Base-by-base conservation (phyloP, 1,139 yeast genomes). In the Lodderomyces beijingensis region DNA sequence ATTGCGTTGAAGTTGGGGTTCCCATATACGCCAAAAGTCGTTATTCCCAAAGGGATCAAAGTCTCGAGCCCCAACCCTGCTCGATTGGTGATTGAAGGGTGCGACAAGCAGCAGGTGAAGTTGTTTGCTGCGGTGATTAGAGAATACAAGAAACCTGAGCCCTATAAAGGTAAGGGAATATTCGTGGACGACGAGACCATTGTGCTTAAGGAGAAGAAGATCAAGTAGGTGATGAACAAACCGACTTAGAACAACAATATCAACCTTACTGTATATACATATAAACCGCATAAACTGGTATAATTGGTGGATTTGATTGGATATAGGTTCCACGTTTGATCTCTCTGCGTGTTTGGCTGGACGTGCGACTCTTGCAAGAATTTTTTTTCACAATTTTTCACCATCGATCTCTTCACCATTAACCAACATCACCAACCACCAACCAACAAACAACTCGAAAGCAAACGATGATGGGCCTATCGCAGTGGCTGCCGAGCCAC, bases 121-220 rank as follows among this genome's bases (percentile, higher is more conserved):
- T 71, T 82, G 39, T 85, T 87, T 58, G 98, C 98, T 13, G 95
- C 96, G 14, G 75, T 78, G 37, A 73, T 93, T 45, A 79, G 98
- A 57, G 78, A 77, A 48, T 77, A 77, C 67, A 85, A 87, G 58
- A 94, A 94, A 41, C 99, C 99, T 25, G 99, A 93, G 62, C 96
- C 97, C 25, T 93, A 93, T 60, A 93, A 93, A 63, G 98, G 98
- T 54, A 93, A 93, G 61, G 99, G 99, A 51, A 84, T 93, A 35
- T 93, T 83, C 54, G 83, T 93, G 35, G 86, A 89, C 58, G 83
- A 79, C 51, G 97, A 91, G 63, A 88, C 94, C 34, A 82, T 91
- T 56, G 82, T 78, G 57, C 71, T 89, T 56, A 91, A 91, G 73
- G 88, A 83, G 48, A 85, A 85, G 74, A 89, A 88, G 74, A 84